Evolutionary conservation across 1,139 yeast species (phyloP).

Genomic region (Saccharomyces hybrid): DNA sequence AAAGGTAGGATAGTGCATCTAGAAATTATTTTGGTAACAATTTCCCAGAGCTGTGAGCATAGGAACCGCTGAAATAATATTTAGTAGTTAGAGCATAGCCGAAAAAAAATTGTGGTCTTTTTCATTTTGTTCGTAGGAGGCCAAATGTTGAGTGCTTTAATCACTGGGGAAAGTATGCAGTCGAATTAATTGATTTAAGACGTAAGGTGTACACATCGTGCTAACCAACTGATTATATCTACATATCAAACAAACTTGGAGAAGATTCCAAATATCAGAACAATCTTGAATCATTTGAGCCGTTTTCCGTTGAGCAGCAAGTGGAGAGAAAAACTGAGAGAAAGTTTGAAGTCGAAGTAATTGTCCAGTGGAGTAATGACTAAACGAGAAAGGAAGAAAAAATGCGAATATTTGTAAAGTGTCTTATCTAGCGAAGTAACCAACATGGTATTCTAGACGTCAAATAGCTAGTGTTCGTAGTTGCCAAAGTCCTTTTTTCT

Average conservation of each 20-base stretch:
- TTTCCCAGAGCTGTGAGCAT: neutral
- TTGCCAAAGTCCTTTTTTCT: neutral
- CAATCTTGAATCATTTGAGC: neutral
- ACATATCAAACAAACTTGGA: neutral
- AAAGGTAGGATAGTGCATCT: neutral
- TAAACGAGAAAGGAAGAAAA: neutral
- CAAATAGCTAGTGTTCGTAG: neutral
- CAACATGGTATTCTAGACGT: neutral
- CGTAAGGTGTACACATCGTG: neutral
- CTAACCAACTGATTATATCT: neutral
- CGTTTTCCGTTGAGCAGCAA: neutral
- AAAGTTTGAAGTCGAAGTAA: neutral
- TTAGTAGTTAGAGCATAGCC: neutral
- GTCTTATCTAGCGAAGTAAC: neutral
- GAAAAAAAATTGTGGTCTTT: neutral
- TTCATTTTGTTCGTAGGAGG: too few species aligned
- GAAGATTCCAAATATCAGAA: neutral
- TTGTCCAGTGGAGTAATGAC: neutral
- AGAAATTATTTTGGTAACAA: neutral
- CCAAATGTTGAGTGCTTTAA: neutral
- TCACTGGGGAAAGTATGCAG: neutral
- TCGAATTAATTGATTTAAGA: neutral
- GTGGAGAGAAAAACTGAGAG: neutral
- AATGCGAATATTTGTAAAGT: neutral
- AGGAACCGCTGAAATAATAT: neutral